phyloP scores from a whole-genome alignment of 2,329 filamentous ascomycete genomes.

The Aspergillus felis region DNA sequence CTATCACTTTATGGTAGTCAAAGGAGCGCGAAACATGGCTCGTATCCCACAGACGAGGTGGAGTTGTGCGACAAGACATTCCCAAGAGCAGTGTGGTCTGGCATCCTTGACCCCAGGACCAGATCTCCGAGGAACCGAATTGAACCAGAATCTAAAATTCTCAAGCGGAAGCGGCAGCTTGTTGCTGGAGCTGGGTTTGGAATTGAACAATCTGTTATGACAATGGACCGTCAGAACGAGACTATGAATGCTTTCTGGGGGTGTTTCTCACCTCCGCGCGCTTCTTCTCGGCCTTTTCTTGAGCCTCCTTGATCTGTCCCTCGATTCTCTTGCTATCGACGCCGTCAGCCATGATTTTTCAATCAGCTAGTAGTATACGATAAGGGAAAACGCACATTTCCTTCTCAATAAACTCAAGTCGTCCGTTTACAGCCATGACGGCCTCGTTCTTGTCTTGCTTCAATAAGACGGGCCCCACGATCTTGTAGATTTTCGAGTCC shows the following conservation, averaged over 20 bases:
- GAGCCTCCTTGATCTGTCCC: conserved; percentile 59
- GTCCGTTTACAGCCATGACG: conserved; percentile 81
- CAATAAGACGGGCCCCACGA: conserved; percentile 84
- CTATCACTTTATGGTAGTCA: not conserved
- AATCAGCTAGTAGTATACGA: not conserved
- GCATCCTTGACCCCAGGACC: not conserved
- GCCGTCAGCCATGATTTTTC: conserved; percentile 4
- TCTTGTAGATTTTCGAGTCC: conserved; percentile 90
- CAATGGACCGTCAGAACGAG: conserved; percentile 13
- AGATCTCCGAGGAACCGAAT: not conserved
- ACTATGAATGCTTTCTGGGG: not conserved
- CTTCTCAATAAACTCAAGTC: conserved; percentile 86
- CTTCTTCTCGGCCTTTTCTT: conserved; percentile 62
- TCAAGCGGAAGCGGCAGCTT: conserved; percentile 33
- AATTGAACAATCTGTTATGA: conserved; percentile 35
- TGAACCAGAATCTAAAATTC: not conserved
- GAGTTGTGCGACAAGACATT: not conserved
- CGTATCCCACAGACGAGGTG: not conserved
- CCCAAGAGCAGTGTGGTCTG: not conserved
- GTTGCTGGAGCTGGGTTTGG: conserved; percentile 36
- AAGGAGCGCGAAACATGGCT: not conserved
- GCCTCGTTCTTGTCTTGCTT: conserved; percentile 94
- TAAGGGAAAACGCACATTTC: conserved; percentile 67
- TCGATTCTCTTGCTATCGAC: conserved; percentile 60
- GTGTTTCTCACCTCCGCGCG: conserved; percentile 56